Conservation (phyloP, 352 stramenopile genomes). For the Globisporangium paddicum region DNA sequence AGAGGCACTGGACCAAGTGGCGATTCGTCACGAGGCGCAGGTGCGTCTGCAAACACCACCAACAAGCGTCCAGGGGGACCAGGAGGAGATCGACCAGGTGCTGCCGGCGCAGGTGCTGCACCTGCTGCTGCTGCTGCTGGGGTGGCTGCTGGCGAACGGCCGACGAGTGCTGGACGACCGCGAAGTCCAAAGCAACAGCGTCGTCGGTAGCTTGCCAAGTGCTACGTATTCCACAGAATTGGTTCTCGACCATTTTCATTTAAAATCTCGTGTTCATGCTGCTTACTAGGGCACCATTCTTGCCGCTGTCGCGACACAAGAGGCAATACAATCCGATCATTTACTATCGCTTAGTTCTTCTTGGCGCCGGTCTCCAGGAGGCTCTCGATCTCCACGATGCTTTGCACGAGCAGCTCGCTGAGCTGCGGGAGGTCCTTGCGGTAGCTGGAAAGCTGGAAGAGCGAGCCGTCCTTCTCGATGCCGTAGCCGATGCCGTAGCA, state of each 20-base stretch:
- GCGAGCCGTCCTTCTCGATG: constrained; percentile 76
- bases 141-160: constrained; percentile 7
- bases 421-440: constrained; percentile 70
- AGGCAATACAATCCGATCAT: background rate
- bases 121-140: background rate
- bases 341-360: constrained; percentile 11
- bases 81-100: no score
- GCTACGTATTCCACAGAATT: background rate
- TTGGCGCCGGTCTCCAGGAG: constrained; percentile 43
- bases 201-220: constrained; percentile 25
- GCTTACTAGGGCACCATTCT: background rate
- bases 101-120: background rate
- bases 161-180: constrained; percentile 19
- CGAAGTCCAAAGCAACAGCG: constrained; percentile 49
- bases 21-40: constrained; percentile 10
- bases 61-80: constrained; percentile 15
- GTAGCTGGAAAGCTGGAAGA: constrained; percentile 87
- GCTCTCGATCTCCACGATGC: constrained; percentile 64
- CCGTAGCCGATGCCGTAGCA: constrained; percentile 90
- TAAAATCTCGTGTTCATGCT: background rate
- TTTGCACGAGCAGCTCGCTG: constrained; percentile 68
- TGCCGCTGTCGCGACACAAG: background rate
- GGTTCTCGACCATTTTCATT: background rate
- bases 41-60: background rate
- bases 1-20: constrained; percentile 8